Conservation (phyloP, 2,329 filamentous ascomycete species). For the Fusarium sp. region DNA sequence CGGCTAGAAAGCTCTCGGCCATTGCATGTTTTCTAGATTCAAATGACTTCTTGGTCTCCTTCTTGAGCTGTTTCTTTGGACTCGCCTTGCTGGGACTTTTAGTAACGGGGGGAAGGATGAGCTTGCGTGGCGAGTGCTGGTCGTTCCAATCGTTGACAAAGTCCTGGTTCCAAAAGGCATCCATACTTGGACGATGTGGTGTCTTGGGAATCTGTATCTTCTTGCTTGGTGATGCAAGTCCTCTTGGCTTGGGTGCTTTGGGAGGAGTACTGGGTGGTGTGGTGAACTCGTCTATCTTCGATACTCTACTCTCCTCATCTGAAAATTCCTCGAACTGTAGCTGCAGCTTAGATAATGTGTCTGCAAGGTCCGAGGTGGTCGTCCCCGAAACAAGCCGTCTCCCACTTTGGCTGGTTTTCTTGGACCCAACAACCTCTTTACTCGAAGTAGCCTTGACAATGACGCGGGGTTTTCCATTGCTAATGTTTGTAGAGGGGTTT, state of each 20-base stretch:
- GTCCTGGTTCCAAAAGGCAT: conserved; percentile 69
- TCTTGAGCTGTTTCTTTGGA: conserved; percentile 50
- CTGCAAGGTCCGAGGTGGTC: conserved; percentile 33
- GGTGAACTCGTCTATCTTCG: conserved; percentile 17
- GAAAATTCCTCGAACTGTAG: conserved; percentile 39
- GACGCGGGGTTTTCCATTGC: not conserved
- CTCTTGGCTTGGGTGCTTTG: conserved; percentile 23
- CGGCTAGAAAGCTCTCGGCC: conserved; percentile 70
- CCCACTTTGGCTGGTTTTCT: conserved; percentile 4
- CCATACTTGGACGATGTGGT: conserved; percentile 62
- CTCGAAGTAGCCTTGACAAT: not conserved
- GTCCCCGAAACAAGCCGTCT: not conserved
- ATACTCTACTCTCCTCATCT: conserved; percentile 29
- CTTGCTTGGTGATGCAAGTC: conserved; percentile 47
- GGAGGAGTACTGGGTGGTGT: conserved; percentile 39
- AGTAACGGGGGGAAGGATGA: conserved; percentile 42
- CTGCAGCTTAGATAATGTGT: conserved; percentile 38
- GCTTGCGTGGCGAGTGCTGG: conserved; percentile 63
- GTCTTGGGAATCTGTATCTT: conserved; percentile 58
- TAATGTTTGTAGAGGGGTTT: not conserved
- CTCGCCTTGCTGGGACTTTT: conserved; percentile 45
- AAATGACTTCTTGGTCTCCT: conserved; percentile 66
- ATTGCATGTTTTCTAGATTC: conserved; percentile 68
- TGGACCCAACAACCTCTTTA: not conserved
- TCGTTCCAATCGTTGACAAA: conserved; percentile 72